Base-by-base conservation (phyloP, 768 basidiomycete species). In the Boletellus sp. region DNA sequence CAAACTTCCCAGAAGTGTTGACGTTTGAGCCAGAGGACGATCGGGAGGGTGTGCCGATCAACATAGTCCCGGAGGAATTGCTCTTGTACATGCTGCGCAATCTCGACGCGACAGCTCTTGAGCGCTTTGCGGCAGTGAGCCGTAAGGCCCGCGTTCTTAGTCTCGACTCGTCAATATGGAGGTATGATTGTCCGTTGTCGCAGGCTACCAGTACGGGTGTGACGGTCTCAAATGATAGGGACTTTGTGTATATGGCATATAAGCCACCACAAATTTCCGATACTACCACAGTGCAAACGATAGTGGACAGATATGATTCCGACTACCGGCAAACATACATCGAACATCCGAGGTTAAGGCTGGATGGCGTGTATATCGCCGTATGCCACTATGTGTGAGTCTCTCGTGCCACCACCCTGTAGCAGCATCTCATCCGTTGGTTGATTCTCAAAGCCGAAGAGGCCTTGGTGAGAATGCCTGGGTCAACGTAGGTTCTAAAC, bases 311-410 rank as follows among this genome's bases (percentile, higher is more conserved):
- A n/a, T 83, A 81, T 64, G 63, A 67, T 42, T 76, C 72, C 42
- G 81, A 90, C 64, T 93, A 82, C 69, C 79, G 94, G 34, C 83
- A 83, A 17, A 70, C 88, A 9, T 90, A 80, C 64, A 79, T 95
- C 37, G 87, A 93, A 66, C 87, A 91, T 50, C 91, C 92, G 13
- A 79, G 94, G 41, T 66, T 95, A 42, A 82, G 94, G 34, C 64
- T 86, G 54, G 94, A 95, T 52, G 94, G 94, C 2, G 84, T 92
- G 10, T 95, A 95, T 64, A 94, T 96, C 45, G 85, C 90, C 19
- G 87, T 90, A 17, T 94, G 92, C 61, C 92, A 93, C 66, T 95
- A 90, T 57, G 73, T 85, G 88, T 89, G 65, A 53, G 82, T 49
- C 19, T 67, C 44, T 24, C n/a, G n/a, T 47, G 40, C 34, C 39